These are phyloP conservation scores for Ganoderma multipileum DNA, from an alignment of 1,284 basidiomycete species.

Conservation along the genomic window DNA sequence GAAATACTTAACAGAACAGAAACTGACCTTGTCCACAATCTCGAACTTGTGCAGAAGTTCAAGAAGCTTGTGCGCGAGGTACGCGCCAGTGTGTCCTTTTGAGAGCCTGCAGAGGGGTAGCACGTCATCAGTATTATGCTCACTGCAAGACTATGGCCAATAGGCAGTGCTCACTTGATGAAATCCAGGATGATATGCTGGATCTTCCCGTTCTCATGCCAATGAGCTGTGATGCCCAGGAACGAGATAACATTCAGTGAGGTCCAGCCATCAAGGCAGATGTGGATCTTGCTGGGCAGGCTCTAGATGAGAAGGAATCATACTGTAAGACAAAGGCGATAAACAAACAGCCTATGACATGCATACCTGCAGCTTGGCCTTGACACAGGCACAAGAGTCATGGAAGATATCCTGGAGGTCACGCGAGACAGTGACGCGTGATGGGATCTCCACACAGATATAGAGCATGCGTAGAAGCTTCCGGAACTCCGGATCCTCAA, in stretches of 20 bases:
- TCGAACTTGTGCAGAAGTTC: not conserved
- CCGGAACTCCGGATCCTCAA: constrained; percentile 26
- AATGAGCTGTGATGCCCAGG: constrained; percentile 25
- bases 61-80: not conserved
- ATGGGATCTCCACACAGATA: constrained; percentile 23
- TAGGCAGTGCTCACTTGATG: constrained; percentile 22
- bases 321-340: no score
- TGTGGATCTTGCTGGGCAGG: constrained; percentile 2
- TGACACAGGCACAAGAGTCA: constrained; percentile 11
- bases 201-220: constrained; percentile 18
- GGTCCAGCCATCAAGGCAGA: constrained; percentile 20
- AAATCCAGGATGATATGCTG: constrained; percentile 27
- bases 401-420: constrained; percentile 27
- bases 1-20: not conserved
- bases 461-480: constrained; percentile 26
- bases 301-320: no score
- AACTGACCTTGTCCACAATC: constrained; percentile 27
- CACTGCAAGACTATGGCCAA: no score
- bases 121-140: no score
- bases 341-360: no score
- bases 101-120: not conserved
- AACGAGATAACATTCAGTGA: constrained; percentile 26
- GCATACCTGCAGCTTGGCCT: constrained; percentile 21
- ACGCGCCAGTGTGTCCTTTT: not conserved
- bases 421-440: constrained; percentile 21